phyloP scores from a whole-genome alignment of 225 moss, liverwort and hornwort genomes.

The Marchantia polymorpha region DNA sequence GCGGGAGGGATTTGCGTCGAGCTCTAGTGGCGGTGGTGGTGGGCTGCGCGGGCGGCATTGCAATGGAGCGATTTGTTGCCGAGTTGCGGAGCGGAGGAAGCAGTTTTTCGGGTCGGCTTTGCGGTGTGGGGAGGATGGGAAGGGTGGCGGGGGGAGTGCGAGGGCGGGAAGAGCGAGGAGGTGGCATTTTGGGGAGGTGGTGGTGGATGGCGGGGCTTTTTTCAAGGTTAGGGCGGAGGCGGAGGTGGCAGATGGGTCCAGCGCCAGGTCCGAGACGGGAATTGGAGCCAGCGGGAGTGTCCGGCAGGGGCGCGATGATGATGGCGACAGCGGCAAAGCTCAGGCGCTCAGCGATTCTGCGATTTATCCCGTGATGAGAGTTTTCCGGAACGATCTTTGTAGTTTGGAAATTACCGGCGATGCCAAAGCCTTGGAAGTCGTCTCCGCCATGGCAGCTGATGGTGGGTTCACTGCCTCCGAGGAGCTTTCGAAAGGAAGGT shows the following conservation, averaged over 20 bases:
- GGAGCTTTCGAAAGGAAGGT: conserved; percentile 68
- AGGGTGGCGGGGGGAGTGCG: not conserved
- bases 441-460: conserved; percentile 75
- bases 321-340: conserved; percentile 36
- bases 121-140: conserved; percentile 1
- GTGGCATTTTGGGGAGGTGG: not conserved
- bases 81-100: not conserved
- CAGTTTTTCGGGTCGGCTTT: not conserved
- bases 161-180: not conserved
- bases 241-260: conserved; percentile 32
- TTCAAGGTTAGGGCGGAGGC: conserved; percentile 28
- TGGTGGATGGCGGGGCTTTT: not conserved
- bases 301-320: conserved; percentile 23
- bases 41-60: not conserved
- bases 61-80: not conserved
- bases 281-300: conserved; percentile 24
- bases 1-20: not conserved
- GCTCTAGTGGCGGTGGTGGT: not conserved
- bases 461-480: conserved; percentile 77
- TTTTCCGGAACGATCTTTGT: conserved; percentile 69
- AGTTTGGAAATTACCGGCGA: conserved; percentile 67
- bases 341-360: conserved; percentile 40
- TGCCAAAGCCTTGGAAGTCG: conserved; percentile 61
- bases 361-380: conserved; percentile 55
- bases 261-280: conserved; percentile 23